Percentiles rank a stretch among this genome's conserved stretches.
phyloP scores from a whole-genome alignment of 2,329 filamentous ascomycete genomes.

The Hymenoscyphus occultus region DNA sequence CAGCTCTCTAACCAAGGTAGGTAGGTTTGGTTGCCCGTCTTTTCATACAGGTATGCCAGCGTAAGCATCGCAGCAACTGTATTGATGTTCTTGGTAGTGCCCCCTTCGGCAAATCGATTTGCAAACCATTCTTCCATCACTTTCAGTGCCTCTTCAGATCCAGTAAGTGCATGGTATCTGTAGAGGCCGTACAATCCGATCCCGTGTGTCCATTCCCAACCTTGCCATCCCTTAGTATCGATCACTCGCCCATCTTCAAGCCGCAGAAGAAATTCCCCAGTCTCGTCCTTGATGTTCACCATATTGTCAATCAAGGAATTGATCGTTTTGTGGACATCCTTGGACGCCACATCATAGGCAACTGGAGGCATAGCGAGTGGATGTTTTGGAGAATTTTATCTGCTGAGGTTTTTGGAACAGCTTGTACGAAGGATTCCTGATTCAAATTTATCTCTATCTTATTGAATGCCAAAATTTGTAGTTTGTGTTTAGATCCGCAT shows the following conservation, averaged over 20 bases:
- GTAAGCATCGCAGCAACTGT: constrained; percentile 79
- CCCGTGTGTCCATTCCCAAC: constrained; percentile 82
- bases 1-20: constrained; percentile 75
- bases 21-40: constrained; percentile 65
- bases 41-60: constrained; percentile 74
- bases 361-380: constrained; percentile 11
- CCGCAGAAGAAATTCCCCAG: constrained; percentile 69
- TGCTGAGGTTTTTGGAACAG: neutral
- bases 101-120: constrained; percentile 49
- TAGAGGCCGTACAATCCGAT: constrained; percentile 78
- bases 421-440: neutral
- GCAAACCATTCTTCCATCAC: constrained; percentile 74
- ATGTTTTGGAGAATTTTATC: neutral
- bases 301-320: constrained; percentile 39
- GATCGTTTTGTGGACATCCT: constrained; percentile 15
- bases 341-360: constrained; percentile 8
- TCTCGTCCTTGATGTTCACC: constrained; percentile 73
- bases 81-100: constrained; percentile 82
- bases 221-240: constrained; percentile 71
- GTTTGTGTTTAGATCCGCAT: constrained; percentile 5
- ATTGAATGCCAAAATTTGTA: constrained; percentile 2
- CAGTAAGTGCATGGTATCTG: constrained; percentile 75
- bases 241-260: constrained; percentile 72
- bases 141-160: constrained; percentile 54
- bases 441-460: neutral